Percentiles rank a stretch among this genome's conserved stretches.
Conservation (phyloP, 345 rosid species). For the Linum trigynum region DNA sequence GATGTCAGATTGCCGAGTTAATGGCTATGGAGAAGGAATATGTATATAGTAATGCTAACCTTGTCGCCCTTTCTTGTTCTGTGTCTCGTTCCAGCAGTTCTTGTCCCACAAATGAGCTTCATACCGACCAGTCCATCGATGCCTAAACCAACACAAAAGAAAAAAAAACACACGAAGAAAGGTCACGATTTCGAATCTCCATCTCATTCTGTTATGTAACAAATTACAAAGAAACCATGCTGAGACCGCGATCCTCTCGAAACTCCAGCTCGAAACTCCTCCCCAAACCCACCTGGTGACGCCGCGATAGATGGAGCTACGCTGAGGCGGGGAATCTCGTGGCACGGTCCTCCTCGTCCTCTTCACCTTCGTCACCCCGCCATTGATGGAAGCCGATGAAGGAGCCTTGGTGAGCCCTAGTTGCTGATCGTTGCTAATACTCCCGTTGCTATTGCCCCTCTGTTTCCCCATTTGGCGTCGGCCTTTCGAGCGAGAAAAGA, state of each 20-base stretch:
- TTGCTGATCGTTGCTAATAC: not conserved
- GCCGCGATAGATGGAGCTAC: conserved; percentile 55
- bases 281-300: conserved; percentile 41
- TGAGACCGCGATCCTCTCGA: too few relatives aligned
- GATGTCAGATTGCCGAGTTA: not conserved
- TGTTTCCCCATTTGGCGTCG: not conserved
- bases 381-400: not conserved
- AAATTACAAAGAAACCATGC: too few relatives aligned
- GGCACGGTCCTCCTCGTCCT: conserved; percentile 44
- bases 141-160: conserved; percentile 20
- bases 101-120: conserved; percentile 65
- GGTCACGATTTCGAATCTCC: not conserved
- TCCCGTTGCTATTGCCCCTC: not conserved
- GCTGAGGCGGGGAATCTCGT: conserved; percentile 43
- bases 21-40: not conserved
- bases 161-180: not conserved
- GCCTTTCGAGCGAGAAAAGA: not conserved
- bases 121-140: conserved; percentile 55
- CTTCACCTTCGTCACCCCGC: conserved; percentile 23
- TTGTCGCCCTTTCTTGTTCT: conserved; percentile 59
- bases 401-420: not conserved
- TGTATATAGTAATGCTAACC: conserved; percentile 19
- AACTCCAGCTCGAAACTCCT: too few relatives aligned
- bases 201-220: too few relatives aligned
- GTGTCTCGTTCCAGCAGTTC: conserved; percentile 55